phyloP scores from a whole-genome alignment of 2,329 filamentous ascomycete genomes.

The Ophiostoma novo-ulmi region DNA sequence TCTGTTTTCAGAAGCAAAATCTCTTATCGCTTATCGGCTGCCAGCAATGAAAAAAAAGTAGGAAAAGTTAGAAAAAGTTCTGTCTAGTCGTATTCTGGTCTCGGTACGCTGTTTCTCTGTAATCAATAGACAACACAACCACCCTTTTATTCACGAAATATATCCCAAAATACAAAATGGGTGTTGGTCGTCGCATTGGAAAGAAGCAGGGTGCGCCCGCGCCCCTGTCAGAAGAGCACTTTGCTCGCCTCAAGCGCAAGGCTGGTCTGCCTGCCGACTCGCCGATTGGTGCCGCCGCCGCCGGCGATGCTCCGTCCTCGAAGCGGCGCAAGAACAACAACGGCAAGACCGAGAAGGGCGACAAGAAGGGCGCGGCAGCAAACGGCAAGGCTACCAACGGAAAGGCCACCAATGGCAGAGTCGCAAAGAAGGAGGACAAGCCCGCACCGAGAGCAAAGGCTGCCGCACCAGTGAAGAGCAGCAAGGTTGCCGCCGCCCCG shows the following conservation, averaged over 20 bases:
- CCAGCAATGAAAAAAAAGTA: constrained; percentile 16
- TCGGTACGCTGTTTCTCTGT: neutral
- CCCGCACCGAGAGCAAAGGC: constrained; percentile 26
- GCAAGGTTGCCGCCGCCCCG: constrained; percentile 17
- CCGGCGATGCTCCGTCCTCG: constrained; percentile 53
- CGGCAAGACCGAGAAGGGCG: constrained; percentile 34
- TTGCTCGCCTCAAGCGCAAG: constrained; percentile 81
- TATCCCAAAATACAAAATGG: constrained; percentile 54
- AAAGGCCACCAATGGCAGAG: constrained; percentile 30
- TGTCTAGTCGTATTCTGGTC: neutral
- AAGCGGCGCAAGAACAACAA: constrained; percentile 41
- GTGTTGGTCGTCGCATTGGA: constrained; percentile 76
- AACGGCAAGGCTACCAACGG: constrained; percentile 27
- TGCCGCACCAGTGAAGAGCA: constrained; percentile 22
- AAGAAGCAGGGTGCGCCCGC: constrained; percentile 89
- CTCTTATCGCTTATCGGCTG: constrained; percentile 26
- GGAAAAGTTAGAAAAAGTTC: constrained; percentile 23
- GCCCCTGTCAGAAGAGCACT: constrained; percentile 72
- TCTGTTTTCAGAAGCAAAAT: neutral
- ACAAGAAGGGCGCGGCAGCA: constrained; percentile 33
- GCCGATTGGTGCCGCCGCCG: constrained; percentile 34
- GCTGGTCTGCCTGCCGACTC: constrained; percentile 61
- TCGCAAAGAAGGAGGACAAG: constrained; percentile 32
- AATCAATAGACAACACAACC: neutral
- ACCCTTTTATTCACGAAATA: neutral